Conservation (phyloP, 192 early-diverging fungal species). For the Coemansia sp. region DNA sequence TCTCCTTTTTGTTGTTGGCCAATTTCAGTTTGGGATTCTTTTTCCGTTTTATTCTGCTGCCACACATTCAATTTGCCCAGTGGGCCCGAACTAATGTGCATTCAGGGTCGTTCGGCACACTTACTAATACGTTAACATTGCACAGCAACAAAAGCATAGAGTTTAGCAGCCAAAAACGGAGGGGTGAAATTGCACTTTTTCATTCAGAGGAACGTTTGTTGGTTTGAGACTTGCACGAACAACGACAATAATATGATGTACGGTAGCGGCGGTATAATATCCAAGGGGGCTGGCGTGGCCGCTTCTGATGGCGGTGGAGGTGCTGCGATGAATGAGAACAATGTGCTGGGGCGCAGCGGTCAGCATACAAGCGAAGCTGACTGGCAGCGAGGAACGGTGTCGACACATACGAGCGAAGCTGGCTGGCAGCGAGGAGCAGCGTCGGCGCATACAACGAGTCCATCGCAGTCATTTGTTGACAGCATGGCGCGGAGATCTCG, state of each 20-base stretch:
- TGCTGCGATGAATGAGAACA: conserved; percentile 7
- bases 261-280: conserved; percentile 1
- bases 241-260: background rate
- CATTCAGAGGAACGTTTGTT: no score
- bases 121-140: background rate
- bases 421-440: conserved; percentile 4
- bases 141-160: no score
- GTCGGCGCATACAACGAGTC: conserved; percentile 4
- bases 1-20: conserved; percentile 8
- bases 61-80: background rate
- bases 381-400: background rate
- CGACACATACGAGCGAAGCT: background rate
- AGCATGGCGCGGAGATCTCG: background rate
- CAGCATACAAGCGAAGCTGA: conserved; percentile 7
- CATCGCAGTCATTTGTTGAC: background rate
- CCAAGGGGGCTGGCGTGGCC: conserved; percentile 7
- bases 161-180: background rate
- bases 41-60: background rate
- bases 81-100: background rate
- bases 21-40: background rate
- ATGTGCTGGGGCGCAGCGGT: conserved; percentile 18
- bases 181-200: no score
- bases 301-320: conserved; percentile 1
- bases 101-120: background rate
- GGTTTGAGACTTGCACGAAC: background rate